Percentiles rank a stretch among this genome's conserved stretches.
These are phyloP conservation scores for Fagopyrum esculentum DNA, from an alignment of 148 eudicot genomes.

Conservation along the genomic window DNA sequence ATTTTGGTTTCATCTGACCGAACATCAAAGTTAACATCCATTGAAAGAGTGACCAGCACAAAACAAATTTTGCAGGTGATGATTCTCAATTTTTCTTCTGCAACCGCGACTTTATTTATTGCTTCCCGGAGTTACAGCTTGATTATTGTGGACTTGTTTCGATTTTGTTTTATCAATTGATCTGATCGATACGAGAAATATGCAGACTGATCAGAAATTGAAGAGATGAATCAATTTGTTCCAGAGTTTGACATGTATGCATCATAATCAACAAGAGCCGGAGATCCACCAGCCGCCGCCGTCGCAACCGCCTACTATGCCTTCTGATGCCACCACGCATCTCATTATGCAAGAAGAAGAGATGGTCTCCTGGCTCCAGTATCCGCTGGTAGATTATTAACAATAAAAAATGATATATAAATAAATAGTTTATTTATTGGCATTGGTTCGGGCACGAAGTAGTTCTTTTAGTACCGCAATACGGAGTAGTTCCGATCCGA, in stretches of 20 bases:
- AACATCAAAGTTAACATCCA: too few relatives aligned
- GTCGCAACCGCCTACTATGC: conserved; percentile 9
- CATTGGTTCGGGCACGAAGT: too few relatives aligned
- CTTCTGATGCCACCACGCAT: conserved; percentile 17
- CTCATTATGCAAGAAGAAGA: conserved; percentile 59
- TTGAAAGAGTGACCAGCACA: too few relatives aligned
- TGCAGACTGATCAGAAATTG: not conserved
- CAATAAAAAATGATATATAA: too few relatives aligned
- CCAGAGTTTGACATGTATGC: conserved; percentile 33
- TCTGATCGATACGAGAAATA: not conserved
- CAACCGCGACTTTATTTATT: not conserved
- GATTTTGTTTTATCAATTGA: not conserved
- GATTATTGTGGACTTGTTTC: not conserved
- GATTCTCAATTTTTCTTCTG: not conserved
- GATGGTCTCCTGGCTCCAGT: conserved; percentile 72
- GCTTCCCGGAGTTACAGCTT: not conserved
- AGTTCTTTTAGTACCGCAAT: too few relatives aligned
- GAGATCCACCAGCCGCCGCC: too few relatives aligned
- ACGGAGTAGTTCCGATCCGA: too few relatives aligned
- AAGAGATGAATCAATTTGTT: conserved; percentile 31
- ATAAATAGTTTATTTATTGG: too few relatives aligned
- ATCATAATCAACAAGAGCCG: too few relatives aligned
- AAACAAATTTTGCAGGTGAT: not conserved
- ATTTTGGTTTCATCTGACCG: too few relatives aligned
- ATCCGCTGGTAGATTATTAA: conserved; percentile 32